Base-by-base conservation (phyloP, 129 eudicot species). In the Smallanthus sonchifolius region DNA sequence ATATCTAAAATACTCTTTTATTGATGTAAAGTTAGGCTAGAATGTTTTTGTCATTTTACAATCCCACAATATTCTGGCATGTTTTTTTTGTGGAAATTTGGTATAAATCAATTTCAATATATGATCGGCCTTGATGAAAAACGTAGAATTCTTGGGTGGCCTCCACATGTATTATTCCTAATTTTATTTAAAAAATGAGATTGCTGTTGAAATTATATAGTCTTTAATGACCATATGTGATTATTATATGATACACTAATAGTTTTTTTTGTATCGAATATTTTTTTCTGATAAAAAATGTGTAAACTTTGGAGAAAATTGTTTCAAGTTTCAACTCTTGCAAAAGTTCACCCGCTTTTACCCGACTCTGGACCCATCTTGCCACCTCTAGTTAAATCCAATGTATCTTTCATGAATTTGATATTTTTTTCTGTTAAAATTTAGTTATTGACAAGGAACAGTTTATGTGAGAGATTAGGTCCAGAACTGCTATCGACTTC, bases 401-500 rank as follows among this genome's bases (percentile, higher is more conserved):
- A 19, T 70, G 56, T 17, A 4, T 43, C n/a, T 42, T 16, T 44
- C 65, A 55, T 13, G 19, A 36, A 70, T 70, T 57, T 67, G 72
- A 51, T 14, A 28, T 19, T 28, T 4, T 20, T 7, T 44, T 14
- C 30, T 68, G 55, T 68, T 68, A 28, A 28, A 15, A 14, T 28
- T 45, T 36, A 14, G 43, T 30, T 20, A 30, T 24, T 73, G 69
- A 73, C 69, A 51, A 60, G 69, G 65, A 59, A 51, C 59, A 30
- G 45, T 30, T 64, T 71, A 38, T 71, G 40, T 7, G 72, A 62
- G 65, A 51, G 28, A 63, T 63, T 65, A 92, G 97, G 85, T 87
- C 45, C 82, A 87, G 17, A 92, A 89, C 79, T 75, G 84, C 76
- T 89, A 82, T 82, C 71, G 85, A 47, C 74, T 81, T 11, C 77